These are phyloP conservation scores for Lophiotrema nucula DNA, from an alignment of 495 filamentous ascomycete genomes.

Conservation along the genomic window DNA sequence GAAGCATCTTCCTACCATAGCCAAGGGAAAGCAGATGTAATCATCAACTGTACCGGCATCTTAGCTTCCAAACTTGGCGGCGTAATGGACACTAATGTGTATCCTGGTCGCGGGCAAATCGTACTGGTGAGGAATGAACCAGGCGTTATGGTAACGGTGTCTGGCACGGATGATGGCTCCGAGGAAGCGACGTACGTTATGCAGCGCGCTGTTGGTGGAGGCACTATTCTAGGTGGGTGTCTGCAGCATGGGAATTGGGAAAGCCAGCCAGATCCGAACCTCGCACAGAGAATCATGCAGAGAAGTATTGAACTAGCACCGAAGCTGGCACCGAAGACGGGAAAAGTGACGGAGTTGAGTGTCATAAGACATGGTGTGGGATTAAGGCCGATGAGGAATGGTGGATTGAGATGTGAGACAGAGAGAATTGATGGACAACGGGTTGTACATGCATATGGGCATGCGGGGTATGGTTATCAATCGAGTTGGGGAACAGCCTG, in stretches of 20 bases:
- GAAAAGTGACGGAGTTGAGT: constrained; percentile 52
- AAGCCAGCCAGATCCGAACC: constrained; percentile 71
- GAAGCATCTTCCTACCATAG: constrained; percentile 64
- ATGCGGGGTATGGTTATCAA: constrained; percentile 90
- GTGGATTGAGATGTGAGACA: constrained; percentile 78
- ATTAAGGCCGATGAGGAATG: constrained; percentile 70
- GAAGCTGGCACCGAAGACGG: constrained; percentile 52
- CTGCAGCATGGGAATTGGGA: constrained; percentile 87
- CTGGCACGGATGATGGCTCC: constrained; percentile 75
- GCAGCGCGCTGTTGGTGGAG: constrained; percentile 74
- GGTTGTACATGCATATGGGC: constrained; percentile 95
- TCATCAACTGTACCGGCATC: constrained; percentile 88
- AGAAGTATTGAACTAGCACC: constrained; percentile 71
- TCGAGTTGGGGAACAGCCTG: constrained; percentile 79
- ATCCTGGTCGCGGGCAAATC: constrained; percentile 81
- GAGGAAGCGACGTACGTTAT: constrained; percentile 88
- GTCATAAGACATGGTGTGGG: constrained; percentile 91
- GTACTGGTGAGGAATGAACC: constrained; percentile 84
- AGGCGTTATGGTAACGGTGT: constrained; percentile 64
- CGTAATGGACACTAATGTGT: constrained; percentile 71
- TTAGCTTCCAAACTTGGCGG: constrained; percentile 72
- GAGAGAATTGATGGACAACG: constrained; percentile 68
- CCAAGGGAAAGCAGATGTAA: constrained; percentile 61
- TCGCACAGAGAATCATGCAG: constrained; percentile 86
- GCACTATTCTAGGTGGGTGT: constrained; percentile 82